A percentile compares a stretch with the other conserved stretches of the same genome.
phyloP scores from a whole-genome alignment of 1,139 yeast genomes.

The Pichia sp. region DNA sequence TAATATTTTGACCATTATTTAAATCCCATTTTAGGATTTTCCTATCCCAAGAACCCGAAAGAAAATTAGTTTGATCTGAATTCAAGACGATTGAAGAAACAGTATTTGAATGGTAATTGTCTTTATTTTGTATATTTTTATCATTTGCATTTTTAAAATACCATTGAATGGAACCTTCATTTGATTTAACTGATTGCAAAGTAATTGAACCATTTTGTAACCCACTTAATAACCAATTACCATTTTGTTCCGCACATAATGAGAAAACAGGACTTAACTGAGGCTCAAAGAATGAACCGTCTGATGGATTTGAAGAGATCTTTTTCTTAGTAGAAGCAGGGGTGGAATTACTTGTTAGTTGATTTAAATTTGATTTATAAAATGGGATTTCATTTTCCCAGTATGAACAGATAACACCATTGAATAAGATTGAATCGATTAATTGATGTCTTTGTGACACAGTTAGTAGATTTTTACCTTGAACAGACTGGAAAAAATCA shows the following conservation, averaged over 20 bases:
- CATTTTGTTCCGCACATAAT: conserved; percentile 74
- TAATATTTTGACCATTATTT: conserved; percentile 55
- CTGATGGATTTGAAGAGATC: conserved; percentile 1
- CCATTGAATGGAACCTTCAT: conserved; percentile 77
- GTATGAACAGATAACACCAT: conserved; percentile 76
- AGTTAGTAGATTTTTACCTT: conserved; percentile 85
- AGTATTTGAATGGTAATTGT: conserved; percentile 53
- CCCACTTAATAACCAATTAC: conserved; percentile 83
- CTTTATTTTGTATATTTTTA: conserved; percentile 26
- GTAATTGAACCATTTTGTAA: conserved; percentile 80
- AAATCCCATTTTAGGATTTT: conserved; percentile 79
- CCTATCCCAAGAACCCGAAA: conserved; percentile 92
- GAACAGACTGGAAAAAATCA: conserved; percentile 78
- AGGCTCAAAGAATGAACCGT: conserved; percentile 49
- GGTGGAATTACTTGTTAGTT: not conserved
- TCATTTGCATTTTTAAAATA: conserved; percentile 41
- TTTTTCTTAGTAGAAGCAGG: not conserved
- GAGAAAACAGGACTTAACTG: conserved; percentile 79
- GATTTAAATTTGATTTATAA: conserved; percentile 33
- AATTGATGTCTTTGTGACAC: conserved; percentile 87
- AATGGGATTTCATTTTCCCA: conserved; percentile 96
- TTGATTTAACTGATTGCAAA: conserved; percentile 72
- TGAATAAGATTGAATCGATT: conserved; percentile 77
- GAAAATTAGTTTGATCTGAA: conserved; percentile 49
- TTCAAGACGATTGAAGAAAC: conserved; percentile 68